Evolutionary conservation across 768 basidiomycete species (phyloP), one percentile per base, ranked within the genome.

Genomic region (Mycena alexandri): DNA sequence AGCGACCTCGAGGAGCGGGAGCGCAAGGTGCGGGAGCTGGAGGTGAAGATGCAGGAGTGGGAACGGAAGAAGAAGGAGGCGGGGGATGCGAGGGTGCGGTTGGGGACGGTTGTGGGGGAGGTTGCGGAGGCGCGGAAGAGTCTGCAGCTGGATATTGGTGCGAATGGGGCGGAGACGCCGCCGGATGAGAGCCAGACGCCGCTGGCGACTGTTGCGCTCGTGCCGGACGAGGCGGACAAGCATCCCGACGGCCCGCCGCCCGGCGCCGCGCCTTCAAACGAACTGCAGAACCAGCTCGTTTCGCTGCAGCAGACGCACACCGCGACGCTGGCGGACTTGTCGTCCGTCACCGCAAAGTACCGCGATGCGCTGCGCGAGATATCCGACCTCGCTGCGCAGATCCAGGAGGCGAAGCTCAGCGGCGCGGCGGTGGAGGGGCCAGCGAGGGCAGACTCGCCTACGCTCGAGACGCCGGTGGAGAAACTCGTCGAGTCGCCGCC

Each of bases 361-460:
- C 90, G 90, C 34, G 93, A 97, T 66, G 93, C 96, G 19, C 85
- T 98, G 34, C 87, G 88, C 54, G 94, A 97, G 78, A 97, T 99
- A 65, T 92, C 93, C n/a, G 95, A 96, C 73, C 87, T 99, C 44
- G 91, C 92, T 19, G 86, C 90, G n/a, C 95, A 98, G 77, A 90
- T 97, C 36, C 89, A 96, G 74, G 96, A 97, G 75, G 86, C 89
- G 10, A 94, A 91, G 72, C 86, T 95, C 50, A 86, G 83, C 72
- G 87, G 85, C 10, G 77, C 73, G 42, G 75, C 76, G 29, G 82
- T 82, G 60, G 71, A 76, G 21, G 74, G 81, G 29, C 63, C 72
- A n/a, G n/a, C n/a, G 24, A 17, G 43, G 11, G 63, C 72, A 9
- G 87, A 89, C 54, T 76, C 82, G 21, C 78, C 82, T 16, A 68